These are phyloP conservation scores for Lactarius hengduanensis DNA, from an alignment of 768 basidiomycete genomes.

Conservation along the genomic window DNA sequence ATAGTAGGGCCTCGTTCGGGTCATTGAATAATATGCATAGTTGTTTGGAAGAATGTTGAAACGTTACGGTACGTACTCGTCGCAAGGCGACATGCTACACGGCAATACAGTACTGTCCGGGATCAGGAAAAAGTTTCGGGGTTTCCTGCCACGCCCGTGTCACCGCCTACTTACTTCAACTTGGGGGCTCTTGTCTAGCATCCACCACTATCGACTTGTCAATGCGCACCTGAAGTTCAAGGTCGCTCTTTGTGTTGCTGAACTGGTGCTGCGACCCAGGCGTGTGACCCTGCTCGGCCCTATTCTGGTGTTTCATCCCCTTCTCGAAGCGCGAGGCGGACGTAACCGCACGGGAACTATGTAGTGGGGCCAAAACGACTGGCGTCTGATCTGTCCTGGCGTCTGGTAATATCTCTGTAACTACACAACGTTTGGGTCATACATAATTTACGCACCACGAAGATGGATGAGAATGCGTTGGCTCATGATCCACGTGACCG, in stretches of 20 bases:
- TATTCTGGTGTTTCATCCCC: background rate
- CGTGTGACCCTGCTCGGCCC: background rate
- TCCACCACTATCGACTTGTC: slow-evolving; percentile 16
- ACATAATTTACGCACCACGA: slow-evolving; percentile 30
- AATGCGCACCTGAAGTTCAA: slow-evolving; percentile 29
- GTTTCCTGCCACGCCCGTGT: too few relatives aligned
- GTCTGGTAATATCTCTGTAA: slow-evolving; percentile 20
- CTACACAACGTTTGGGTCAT: too few relatives aligned
- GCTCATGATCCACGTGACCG: slow-evolving; percentile 38
- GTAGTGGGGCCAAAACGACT: background rate
- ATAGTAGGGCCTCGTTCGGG: too few relatives aligned
- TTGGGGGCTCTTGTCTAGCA: background rate
- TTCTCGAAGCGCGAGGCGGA: background rate
- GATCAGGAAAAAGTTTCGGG: too few relatives aligned
- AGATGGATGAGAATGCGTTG: slow-evolving; percentile 39
- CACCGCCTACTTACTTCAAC: too few relatives aligned
- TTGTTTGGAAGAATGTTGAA: too few relatives aligned
- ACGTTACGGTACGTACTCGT: too few relatives aligned
- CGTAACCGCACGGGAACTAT: background rate
- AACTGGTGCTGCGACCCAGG: background rate
- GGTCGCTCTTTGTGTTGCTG: slow-evolving; percentile 11
- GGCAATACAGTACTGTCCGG: too few relatives aligned
- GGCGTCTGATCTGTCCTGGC: slow-evolving; percentile 24
- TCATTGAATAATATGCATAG: too few relatives aligned
- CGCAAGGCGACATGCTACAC: too few relatives aligned